Percentiles rank a stretch among this genome's conserved stretches.
phyloP scores from a whole-genome alignment of 2,329 filamentous ascomycete species.

The Cladosporium sp. region DNA sequence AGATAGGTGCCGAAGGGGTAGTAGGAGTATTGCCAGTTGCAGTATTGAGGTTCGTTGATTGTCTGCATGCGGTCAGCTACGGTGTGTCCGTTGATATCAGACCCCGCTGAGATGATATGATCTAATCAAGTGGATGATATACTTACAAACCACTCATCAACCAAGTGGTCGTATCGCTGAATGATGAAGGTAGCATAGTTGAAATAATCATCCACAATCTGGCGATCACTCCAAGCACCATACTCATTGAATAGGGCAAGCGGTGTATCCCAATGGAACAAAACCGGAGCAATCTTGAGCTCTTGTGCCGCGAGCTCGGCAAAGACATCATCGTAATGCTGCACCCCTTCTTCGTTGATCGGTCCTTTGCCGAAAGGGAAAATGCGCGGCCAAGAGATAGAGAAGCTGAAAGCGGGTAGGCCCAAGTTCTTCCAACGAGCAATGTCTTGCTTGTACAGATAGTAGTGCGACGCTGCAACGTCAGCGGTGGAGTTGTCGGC shows the following conservation, averaged over 20 bases:
- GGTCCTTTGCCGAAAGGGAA: slow-evolving; percentile 46
- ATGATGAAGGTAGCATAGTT: slow-evolving; percentile 38
- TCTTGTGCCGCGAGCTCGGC: slow-evolving; percentile 38
- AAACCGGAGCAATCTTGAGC: slow-evolving; percentile 43
- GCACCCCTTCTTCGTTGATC: slow-evolving; percentile 44
- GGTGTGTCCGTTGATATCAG: background rate
- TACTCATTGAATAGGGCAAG: slow-evolving; percentile 35
- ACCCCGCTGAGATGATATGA: background rate
- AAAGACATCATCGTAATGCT: slow-evolving; percentile 49
- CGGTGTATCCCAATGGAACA: slow-evolving; percentile 45
- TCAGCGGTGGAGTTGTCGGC: slow-evolving; percentile 37
- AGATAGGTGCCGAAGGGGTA: slow-evolving; percentile 39
- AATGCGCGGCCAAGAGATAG: slow-evolving; percentile 47
- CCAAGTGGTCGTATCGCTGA: slow-evolving; percentile 35
- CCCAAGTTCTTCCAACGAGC: slow-evolving; percentile 38
- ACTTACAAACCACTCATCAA: slow-evolving; percentile 33
- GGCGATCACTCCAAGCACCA: slow-evolving; percentile 35
- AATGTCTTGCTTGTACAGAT: slow-evolving; percentile 13
- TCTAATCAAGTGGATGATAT: background rate
- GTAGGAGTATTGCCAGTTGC: slow-evolving; percentile 37
- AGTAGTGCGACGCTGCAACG: slow-evolving; percentile 48
- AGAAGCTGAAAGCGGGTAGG: slow-evolving; percentile 38
- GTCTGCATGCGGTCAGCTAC: background rate
- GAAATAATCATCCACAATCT: slow-evolving; percentile 37
- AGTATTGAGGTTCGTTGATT: slow-evolving; percentile 13